These are phyloP conservation scores for Rhynchospora pubera DNA, from an alignment of 176 grass and related monocot genomes.

Conservation along the genomic window DNA sequence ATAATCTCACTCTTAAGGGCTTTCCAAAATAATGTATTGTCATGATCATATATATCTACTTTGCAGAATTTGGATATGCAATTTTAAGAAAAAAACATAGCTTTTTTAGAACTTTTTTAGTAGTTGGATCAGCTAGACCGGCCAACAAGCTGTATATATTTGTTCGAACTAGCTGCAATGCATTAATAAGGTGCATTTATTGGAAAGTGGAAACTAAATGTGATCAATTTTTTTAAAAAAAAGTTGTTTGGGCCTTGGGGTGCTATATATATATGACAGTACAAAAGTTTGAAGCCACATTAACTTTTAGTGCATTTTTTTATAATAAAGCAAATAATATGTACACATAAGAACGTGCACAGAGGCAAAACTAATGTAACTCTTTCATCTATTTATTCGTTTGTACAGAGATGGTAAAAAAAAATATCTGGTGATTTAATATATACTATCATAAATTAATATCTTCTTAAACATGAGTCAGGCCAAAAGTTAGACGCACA, in stretches of 20 bases:
- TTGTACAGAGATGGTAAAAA: neutral
- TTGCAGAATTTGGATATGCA: no score
- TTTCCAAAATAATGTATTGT: no score
- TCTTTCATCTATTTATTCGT: neutral
- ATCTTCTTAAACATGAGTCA: neutral
- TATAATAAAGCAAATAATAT: neutral
- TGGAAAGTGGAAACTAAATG: neutral
- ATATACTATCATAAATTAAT: neutral
- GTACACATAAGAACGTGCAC: neutral
- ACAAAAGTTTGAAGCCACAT: neutral
- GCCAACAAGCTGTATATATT: neutral
- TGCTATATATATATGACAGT: no score
- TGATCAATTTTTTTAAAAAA: neutral
- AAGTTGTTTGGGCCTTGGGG: no score
- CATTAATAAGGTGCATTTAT: neutral
- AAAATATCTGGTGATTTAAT: neutral
- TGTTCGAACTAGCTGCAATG: no score
- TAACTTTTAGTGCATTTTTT: neutral
- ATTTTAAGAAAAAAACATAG: no score
- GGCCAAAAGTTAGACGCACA: neutral
- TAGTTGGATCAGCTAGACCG: neutral
- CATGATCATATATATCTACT: no score
- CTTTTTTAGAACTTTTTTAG: no score
- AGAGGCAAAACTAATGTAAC: neutral
- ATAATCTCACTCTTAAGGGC: neutral